Evolutionary conservation across 1,139 yeast species (phyloP).

Genomic region (Candida neerlandica): DNA sequence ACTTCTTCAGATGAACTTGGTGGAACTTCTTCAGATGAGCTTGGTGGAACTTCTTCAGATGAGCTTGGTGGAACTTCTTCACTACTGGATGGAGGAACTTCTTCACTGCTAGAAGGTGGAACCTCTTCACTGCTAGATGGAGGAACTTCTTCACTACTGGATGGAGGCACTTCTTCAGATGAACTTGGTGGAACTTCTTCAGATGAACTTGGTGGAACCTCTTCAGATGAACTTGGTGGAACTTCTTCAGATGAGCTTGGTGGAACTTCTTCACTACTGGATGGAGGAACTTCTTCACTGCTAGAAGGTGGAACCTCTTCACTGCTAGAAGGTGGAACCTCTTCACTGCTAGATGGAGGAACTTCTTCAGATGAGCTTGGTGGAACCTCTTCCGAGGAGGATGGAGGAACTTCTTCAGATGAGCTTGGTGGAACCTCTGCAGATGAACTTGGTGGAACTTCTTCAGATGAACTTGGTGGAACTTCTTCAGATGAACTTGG

Average conservation of each 20-base stretch:
- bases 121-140: background rate
- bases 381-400: background rate
- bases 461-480: background rate
- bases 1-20: background rate
- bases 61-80: background rate
- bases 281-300: background rate
- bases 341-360: background rate
- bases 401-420: background rate
- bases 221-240: background rate
- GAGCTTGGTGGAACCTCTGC: background rate
- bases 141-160: background rate
- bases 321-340: background rate
- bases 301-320: background rate
- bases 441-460: background rate
- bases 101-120: background rate
- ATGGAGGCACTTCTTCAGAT: background rate
- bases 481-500: background rate
- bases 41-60: background rate
- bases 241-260: background rate
- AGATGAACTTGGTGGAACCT: background rate
- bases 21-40: background rate
- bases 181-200: background rate
- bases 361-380: background rate
- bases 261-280: background rate
- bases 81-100: background rate